Evolutionary conservation across 176 grass and related monocot species (phyloP).

Genomic region (Leersia perrieri): DNA sequence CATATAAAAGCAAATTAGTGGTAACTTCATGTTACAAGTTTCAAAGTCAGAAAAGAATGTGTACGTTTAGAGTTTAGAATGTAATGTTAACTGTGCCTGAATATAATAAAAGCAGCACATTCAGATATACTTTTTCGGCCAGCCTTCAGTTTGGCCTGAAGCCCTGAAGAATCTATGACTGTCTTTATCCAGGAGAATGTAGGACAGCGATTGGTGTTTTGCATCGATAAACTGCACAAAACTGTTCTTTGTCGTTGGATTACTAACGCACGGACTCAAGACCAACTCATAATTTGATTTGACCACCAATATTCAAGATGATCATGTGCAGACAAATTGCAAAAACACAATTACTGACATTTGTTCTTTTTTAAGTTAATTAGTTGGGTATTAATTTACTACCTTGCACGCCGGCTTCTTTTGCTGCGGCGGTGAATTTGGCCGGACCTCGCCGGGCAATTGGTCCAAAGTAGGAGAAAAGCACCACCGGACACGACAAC

Average conservation of each 20-base stretch:
- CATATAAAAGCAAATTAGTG: background rate
- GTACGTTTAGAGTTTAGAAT: background rate
- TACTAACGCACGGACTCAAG: too few species aligned
- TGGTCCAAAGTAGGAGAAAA: conserved; percentile 75
- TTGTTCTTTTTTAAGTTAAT: too few species aligned
- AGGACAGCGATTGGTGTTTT: background rate
- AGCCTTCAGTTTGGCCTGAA: background rate
- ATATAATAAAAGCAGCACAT: too few species aligned
- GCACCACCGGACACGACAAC: conserved; percentile 78
- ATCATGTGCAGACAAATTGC: too few species aligned
- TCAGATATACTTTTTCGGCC: too few species aligned
- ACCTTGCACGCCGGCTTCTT: conserved; percentile 55
- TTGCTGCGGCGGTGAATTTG: conserved; percentile 51
- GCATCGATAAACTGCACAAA: background rate
- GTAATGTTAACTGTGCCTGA: background rate
- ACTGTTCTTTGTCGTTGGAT: background rate
- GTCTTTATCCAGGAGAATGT: background rate
- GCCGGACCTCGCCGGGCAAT: conserved; percentile 49
- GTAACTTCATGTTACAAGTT: background rate
- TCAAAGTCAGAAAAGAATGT: background rate
- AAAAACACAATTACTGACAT: too few species aligned
- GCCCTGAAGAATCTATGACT: background rate
- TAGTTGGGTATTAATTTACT: background rate
- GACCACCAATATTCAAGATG: background rate
- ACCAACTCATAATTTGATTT: too few species aligned